Percentiles rank a stretch among this genome's conserved stretches.
phyloP scores from a whole-genome alignment of 495 filamentous ascomycete species.

The Aspergillus cavernicola region DNA sequence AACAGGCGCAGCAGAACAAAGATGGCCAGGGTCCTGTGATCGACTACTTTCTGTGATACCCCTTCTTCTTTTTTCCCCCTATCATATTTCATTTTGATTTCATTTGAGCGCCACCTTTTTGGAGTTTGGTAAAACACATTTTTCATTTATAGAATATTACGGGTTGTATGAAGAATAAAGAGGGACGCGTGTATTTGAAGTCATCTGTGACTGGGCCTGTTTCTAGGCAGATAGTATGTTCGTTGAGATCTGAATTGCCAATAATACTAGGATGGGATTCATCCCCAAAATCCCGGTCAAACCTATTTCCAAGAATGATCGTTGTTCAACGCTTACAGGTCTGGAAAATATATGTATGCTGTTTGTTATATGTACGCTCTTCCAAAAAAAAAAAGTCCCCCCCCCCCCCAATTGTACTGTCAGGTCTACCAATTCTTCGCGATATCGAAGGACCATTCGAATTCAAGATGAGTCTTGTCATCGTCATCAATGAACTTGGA shows the following conservation, averaged over 20 bases:
- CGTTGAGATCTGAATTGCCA: neutral
- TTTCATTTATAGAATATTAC: conserved; percentile 28
- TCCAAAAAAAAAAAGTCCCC: too few relatives aligned
- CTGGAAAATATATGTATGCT: conserved; percentile 13
- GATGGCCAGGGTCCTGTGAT: conserved; percentile 60
- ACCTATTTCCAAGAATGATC: too few relatives aligned
- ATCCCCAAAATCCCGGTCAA: too few relatives aligned
- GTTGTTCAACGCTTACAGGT: conserved; percentile 20
- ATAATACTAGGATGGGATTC: too few relatives aligned
- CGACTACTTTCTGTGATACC: conserved; percentile 71
- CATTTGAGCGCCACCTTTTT: conserved; percentile 17
- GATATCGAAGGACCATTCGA: conserved; percentile 94
- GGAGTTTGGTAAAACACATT: conserved; percentile 31
- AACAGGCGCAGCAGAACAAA: conserved; percentile 55
- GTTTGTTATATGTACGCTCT: conserved; percentile 17
- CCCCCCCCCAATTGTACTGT: conserved; percentile 7
- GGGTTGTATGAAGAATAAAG: conserved; percentile 20
- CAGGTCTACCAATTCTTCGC: conserved; percentile 75
- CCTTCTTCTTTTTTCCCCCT: conserved; percentile 22
- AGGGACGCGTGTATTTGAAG: conserved; percentile 12
- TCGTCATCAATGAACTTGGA: conserved; percentile 94
- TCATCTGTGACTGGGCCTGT: neutral
- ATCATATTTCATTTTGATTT: conserved; percentile 5
- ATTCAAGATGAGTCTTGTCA: conserved; percentile 75
- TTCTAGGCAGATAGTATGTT: neutral